phyloP scores from a whole-genome alignment of 2,329 filamentous ascomycete species.

The Leptographium radiaticola region DNA sequence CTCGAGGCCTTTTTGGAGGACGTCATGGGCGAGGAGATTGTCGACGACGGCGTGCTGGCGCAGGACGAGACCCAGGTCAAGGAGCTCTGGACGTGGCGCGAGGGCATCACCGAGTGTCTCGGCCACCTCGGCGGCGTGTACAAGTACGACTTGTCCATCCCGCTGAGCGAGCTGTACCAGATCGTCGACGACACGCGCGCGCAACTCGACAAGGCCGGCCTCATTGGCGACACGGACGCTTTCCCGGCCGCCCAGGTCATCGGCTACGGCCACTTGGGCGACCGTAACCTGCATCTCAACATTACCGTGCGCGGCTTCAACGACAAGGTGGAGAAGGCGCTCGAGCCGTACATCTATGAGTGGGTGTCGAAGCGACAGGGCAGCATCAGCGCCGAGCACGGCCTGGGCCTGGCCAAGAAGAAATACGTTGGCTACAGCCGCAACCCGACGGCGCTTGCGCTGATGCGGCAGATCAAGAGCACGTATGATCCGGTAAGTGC shows the following conservation, averaged over 20 bases:
- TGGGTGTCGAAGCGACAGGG: slow-evolving; percentile 83
- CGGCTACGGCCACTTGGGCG: slow-evolving; percentile 97
- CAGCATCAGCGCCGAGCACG: slow-evolving; percentile 95
- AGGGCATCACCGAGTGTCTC: slow-evolving; percentile 80
- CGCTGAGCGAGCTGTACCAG: slow-evolving; percentile 71
- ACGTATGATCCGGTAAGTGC: slow-evolving; percentile 80
- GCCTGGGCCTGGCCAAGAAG: slow-evolving; percentile 89
- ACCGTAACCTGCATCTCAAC: slow-evolving; percentile 91
- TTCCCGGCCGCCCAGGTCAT: slow-evolving; percentile 80
- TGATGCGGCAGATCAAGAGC: slow-evolving; percentile 94
- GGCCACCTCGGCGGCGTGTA: slow-evolving; percentile 91
- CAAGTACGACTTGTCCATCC: slow-evolving; percentile 97
- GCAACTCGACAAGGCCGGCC: slow-evolving; percentile 57
- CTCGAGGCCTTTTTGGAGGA: slow-evolving; percentile 81
- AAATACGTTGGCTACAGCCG: slow-evolving; percentile 88
- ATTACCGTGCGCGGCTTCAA: slow-evolving; percentile 73
- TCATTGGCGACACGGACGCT: slow-evolving; percentile 63
- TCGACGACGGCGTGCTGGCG: slow-evolving; percentile 79
- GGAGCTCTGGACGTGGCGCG: slow-evolving; percentile 81
- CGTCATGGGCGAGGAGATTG: slow-evolving; percentile 74
- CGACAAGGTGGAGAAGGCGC: slow-evolving; percentile 68
- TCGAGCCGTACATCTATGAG: slow-evolving; percentile 96
- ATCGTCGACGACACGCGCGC: slow-evolving; percentile 76
- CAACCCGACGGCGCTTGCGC: slow-evolving; percentile 67
- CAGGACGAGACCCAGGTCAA: slow-evolving; percentile 85